Evolutionary conservation across 2,329 filamentous ascomycete genomes (phyloP).

Genomic region (Raffaelea arxii): DNA sequence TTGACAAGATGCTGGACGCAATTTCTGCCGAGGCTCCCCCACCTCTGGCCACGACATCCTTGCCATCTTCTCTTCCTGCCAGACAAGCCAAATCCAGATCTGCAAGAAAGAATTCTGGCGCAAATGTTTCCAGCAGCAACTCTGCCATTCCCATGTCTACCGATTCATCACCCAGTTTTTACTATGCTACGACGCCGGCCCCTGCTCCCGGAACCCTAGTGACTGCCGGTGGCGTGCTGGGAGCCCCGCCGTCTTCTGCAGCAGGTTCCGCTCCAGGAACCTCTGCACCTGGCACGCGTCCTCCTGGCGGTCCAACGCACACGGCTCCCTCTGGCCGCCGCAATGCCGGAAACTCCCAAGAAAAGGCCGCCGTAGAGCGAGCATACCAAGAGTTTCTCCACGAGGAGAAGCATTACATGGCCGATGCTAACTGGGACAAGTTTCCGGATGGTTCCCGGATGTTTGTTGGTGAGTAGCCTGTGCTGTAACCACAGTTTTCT

Average conservation of each 20-base stretch:
- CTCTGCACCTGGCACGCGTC: not conserved
- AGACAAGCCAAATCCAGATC: too few relatives aligned
- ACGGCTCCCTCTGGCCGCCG: too few relatives aligned
- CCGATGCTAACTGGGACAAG: slow-evolving; percentile 70
- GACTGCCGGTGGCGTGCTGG: not conserved
- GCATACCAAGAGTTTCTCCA: slow-evolving; percentile 63
- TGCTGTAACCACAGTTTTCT: too few relatives aligned
- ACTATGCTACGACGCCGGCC: slow-evolving; percentile 7
- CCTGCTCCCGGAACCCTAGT: slow-evolving; percentile 7
- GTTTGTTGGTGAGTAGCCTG: slow-evolving; percentile 60
- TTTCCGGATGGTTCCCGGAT: slow-evolving; percentile 69
- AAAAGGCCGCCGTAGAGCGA: slow-evolving; percentile 29
- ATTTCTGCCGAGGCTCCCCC: slow-evolving; percentile 20
- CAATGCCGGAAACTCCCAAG: slow-evolving; percentile 1
- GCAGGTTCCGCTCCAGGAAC: not conserved
- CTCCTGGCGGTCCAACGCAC: not conserved
- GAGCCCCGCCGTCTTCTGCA: slow-evolving; percentile 2
- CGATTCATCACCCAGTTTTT: not conserved
- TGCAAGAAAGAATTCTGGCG: not conserved
- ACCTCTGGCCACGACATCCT: slow-evolving; percentile 10
- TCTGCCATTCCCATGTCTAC: slow-evolving; percentile 6
- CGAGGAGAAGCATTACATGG: slow-evolving; percentile 66
- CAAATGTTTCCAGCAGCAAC: slow-evolving; percentile 6
- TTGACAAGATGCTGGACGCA: slow-evolving; percentile 25
- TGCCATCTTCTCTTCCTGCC: slow-evolving; percentile 13